Conservation (phyloP, 352 stramenopile genomes). For the Pythium biforme region DNA sequence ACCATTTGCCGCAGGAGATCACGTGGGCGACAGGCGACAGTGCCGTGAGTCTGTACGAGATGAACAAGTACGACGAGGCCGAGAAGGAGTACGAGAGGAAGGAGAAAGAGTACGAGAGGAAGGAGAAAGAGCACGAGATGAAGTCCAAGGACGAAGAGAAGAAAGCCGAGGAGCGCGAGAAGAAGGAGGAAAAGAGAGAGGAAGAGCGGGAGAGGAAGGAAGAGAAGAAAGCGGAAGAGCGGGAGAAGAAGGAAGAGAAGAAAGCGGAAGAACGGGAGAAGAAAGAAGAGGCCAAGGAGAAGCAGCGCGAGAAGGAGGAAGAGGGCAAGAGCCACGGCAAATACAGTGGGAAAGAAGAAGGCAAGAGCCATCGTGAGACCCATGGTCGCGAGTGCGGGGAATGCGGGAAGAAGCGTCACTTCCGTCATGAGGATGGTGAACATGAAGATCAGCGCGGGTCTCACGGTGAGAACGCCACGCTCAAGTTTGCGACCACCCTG, state of each 20-base stretch:
- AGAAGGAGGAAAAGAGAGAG: constrained; percentile 7
- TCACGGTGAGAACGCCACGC: background rate
- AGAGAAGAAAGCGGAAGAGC: constrained; percentile 3
- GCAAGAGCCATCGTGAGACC: background rate
- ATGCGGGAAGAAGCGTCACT: constrained; percentile 1
- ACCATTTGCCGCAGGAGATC: constrained; percentile 19
- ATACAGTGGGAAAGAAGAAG: background rate
- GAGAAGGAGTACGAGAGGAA: constrained; percentile 5
- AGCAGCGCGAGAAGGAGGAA: constrained; percentile 6
- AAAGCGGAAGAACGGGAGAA: background rate
- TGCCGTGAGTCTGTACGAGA: constrained; percentile 7
- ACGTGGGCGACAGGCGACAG: constrained; percentile 4
- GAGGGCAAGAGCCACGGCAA: background rate
- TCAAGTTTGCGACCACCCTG: constrained; percentile 12
- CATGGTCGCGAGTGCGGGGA: background rate
- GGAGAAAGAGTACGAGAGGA: background rate
- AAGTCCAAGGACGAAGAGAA: constrained; percentile 8
- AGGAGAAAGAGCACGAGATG: constrained; percentile 2
- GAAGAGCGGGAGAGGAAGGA: background rate
- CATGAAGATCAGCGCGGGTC: background rate
- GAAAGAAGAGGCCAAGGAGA: background rate
- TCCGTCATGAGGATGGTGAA: background rate
- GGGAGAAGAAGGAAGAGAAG: background rate
- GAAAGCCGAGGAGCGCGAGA: constrained; percentile 1
- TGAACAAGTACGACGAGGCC: background rate